Base-by-base conservation (phyloP, 1,284 basidiomycete genomes). In the Volvariella volvacea region DNA sequence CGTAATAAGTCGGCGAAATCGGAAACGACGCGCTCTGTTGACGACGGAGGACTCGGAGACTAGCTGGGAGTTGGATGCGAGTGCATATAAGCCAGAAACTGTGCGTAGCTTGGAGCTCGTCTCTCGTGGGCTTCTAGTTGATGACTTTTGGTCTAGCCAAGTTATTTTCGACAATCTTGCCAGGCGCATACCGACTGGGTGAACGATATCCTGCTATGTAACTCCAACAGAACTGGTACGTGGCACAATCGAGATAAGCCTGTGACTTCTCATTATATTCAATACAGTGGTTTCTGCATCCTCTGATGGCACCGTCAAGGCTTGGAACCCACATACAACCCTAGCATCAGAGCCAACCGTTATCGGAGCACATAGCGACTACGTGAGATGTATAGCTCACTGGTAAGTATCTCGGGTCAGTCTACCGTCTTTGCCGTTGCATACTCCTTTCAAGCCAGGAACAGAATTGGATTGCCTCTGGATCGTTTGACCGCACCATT, bases 131-230 rank as follows among this genome's bases (percentile, higher is more conserved):
- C 40, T 28, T 45, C 19, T 32, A 43, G 16, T 43, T 32, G 41
- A 30, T 46, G 31, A 28, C 44, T 47, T 43, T 41, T 43, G 42
- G 43, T 42, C 4, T 49, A 83, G 79, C 63, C 61, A 25, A 70
- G 76, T 46, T 67, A 71, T 39, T 94, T 93, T 58, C 76, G 92
- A 39, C 90, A 94, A 62, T 84, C 80, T 47, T 80, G 83, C 3
- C 91, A 95, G 61, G 78, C 80, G 8, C 92, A 95, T 58, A 83
- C 86, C 0, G 93, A 98, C 65, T 99, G 95, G 96, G 83, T 98
- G 39, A 98, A 97, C 63, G 95, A 98, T 57, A 82, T 99, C 47
- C 60, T 94, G 4, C 74, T 99, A 10, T 94, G 90, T 67, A 95
- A 97, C 59, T 73, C 83, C 51, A 93, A 97, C 55, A 92, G 95